These are phyloP conservation scores for Hemisphaericaspora nanyangensis DNA, from an alignment of 805 yeast genomes.

Conservation along the genomic window DNA sequence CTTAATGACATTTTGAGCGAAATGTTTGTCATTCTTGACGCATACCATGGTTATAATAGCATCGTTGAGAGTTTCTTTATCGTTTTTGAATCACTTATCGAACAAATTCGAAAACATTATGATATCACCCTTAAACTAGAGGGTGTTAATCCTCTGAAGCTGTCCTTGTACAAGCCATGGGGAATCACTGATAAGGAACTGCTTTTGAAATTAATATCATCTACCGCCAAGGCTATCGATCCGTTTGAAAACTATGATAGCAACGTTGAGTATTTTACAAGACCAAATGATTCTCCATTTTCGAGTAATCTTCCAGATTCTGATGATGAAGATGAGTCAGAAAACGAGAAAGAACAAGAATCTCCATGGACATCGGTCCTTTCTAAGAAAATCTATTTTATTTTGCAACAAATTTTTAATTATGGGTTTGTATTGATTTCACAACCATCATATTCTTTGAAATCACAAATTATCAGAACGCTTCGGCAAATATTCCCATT, in stretches of 20 bases:
- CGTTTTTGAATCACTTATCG: conserved; percentile 60
- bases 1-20: conserved; percentile 72
- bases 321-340: conserved; percentile 24
- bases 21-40: conserved; percentile 73
- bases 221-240: conserved; percentile 15
- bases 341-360: conserved; percentile 12
- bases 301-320: conserved; percentile 20
- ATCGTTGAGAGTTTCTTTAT: conserved; percentile 71
- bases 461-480: conserved; percentile 53
- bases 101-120: conserved; percentile 27
- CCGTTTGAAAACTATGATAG: conserved; percentile 30
- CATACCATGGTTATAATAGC: conserved; percentile 75
- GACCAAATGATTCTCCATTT: conserved; percentile 35
- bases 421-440: conserved; percentile 70
- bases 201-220: conserved; percentile 42
- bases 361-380: conserved; percentile 63
- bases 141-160: conserved; percentile 8
- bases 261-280: conserved; percentile 33
- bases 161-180: conserved; percentile 49
- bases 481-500: conserved; percentile 28
- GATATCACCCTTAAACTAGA: conserved; percentile 1
- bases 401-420: conserved; percentile 56
- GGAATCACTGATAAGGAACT: conserved; percentile 48
- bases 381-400: conserved; percentile 55
- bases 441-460: conserved; percentile 58